These are phyloP conservation scores for Calvatia gigantea DNA, from an alignment of 768 basidiomycete species.

Conservation along the genomic window DNA sequence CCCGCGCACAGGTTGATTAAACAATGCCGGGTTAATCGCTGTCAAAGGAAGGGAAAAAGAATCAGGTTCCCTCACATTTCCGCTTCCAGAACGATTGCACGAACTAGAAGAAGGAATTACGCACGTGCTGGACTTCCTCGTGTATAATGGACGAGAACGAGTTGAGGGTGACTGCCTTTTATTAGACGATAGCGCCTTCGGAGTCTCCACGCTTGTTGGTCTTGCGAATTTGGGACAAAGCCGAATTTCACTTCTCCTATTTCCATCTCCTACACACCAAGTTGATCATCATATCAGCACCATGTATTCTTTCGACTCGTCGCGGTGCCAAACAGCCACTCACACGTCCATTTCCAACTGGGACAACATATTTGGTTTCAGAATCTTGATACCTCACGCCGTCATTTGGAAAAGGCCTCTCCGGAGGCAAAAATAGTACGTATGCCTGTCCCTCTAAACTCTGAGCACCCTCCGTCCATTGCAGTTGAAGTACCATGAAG, in stretches of 20 bases:
- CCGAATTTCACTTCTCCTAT: slow-evolving; percentile 71
- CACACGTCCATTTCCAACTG: slow-evolving; percentile 51
- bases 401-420: slow-evolving; percentile 64
- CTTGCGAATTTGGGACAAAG: slow-evolving; percentile 65
- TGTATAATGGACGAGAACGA: slow-evolving; percentile 76
- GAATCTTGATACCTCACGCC: slow-evolving; percentile 75
- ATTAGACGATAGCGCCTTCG: slow-evolving; percentile 68
- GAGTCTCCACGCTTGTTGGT: slow-evolving; percentile 61
- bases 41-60: slow-evolving; percentile 2
- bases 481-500: background rate
- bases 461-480: background rate
- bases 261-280: slow-evolving; percentile 63
- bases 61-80: slow-evolving; percentile 4
- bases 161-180: slow-evolving; percentile 70
- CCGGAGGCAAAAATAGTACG: slow-evolving; percentile 62
- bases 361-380: slow-evolving; percentile 58
- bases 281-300: slow-evolving; percentile 3
- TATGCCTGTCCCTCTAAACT: slow-evolving; percentile 58
- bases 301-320: background rate
- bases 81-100: slow-evolving; percentile 5
- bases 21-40: slow-evolving; percentile 60
- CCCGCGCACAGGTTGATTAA: slow-evolving; percentile 59
- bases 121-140: slow-evolving; percentile 61
- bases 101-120: slow-evolving; percentile 26
- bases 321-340: slow-evolving; percentile 21